A percentile compares a stretch with the other conserved stretches of the same genome.
These are phyloP conservation scores for Bauhinia variegata DNA, from an alignment of 306 rosid genomes.

Conservation along the genomic window DNA sequence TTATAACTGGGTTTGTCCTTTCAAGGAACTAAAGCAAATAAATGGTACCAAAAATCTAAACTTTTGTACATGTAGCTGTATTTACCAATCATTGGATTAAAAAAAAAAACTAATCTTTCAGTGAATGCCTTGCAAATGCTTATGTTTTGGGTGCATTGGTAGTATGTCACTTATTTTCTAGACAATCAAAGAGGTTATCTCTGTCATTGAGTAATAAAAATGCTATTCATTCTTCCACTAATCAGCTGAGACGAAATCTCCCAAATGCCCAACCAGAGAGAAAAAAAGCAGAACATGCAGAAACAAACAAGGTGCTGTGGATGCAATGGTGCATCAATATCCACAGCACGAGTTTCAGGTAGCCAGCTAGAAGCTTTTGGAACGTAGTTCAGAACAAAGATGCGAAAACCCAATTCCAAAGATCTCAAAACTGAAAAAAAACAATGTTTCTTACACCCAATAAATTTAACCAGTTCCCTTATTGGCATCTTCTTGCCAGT, in stretches of 20 bases:
- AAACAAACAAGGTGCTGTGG: slow-evolving; percentile 37
- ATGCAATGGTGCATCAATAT: slow-evolving; percentile 5
- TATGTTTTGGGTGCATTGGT: too few species aligned
- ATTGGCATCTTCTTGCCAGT: slow-evolving; percentile 36
- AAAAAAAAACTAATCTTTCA: too few species aligned
- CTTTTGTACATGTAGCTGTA: too few species aligned
- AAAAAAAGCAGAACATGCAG: slow-evolving; percentile 37
- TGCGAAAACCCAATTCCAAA: slow-evolving; percentile 44
- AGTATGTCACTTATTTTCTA: not conserved
- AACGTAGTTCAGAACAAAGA: slow-evolving; percentile 50
- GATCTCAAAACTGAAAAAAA: slow-evolving; percentile 31
- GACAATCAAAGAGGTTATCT: slow-evolving; percentile 14
- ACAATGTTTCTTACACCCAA: not conserved
- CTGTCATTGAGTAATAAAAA: slow-evolving; percentile 20
- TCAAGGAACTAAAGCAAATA: too few species aligned
- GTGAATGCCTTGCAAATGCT: too few species aligned
- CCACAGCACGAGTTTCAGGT: slow-evolving; percentile 23
- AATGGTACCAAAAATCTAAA: too few species aligned
- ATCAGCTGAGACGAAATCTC: slow-evolving; percentile 29
- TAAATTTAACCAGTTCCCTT: slow-evolving; percentile 11
- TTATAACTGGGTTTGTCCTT: too few species aligned
- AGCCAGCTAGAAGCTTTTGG: slow-evolving; percentile 60
- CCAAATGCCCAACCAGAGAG: slow-evolving; percentile 22
- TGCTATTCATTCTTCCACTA: slow-evolving; percentile 35
- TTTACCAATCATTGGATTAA: too few species aligned